These are phyloP conservation scores for Plantago elongata DNA, from an alignment of 257 asterid species.

Conservation along the genomic window DNA sequence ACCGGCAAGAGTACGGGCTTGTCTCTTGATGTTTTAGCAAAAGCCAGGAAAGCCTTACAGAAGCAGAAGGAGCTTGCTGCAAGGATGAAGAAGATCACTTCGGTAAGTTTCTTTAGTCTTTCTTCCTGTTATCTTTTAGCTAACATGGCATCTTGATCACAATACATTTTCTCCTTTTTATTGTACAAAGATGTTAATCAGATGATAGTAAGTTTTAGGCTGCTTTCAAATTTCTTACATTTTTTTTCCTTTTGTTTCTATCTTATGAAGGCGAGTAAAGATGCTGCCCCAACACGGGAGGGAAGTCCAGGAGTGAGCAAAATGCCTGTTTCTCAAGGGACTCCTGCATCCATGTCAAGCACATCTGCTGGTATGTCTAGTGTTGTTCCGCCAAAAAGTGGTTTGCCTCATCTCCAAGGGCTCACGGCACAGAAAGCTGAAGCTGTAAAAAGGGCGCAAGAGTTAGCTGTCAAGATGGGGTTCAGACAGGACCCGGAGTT, in stretches of 20 bases:
- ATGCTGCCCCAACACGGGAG: constrained; percentile 37
- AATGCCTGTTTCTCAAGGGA: constrained; percentile 29
- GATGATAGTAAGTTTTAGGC: too few relatives aligned
- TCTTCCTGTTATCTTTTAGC: constrained; percentile 1
- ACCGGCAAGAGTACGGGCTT: constrained; percentile 68
- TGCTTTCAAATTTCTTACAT: neutral
- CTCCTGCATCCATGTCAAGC: constrained; percentile 29
- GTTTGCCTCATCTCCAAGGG: constrained; percentile 66
- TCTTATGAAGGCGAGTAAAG: constrained; percentile 57
- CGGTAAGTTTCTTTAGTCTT: constrained; percentile 42
- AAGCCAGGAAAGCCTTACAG: constrained; percentile 80
- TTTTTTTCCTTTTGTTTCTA: neutral
- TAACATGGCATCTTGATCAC: neutral
- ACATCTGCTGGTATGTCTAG: constrained; percentile 29
- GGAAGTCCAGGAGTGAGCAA: constrained; percentile 40
- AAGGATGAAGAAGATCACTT: constrained; percentile 69
- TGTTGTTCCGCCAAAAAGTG: constrained; percentile 34
- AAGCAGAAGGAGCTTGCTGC: constrained; percentile 72
- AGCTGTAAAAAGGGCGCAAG: constrained; percentile 87
- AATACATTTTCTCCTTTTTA: neutral
- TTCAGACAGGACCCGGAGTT: constrained; percentile 90
- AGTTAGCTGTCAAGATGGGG: constrained; percentile 89
- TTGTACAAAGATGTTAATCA: constrained; percentile 1
- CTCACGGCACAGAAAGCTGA: constrained; percentile 73
- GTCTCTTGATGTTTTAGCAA: constrained; percentile 81